Base-by-base conservation (phyloP, 108 stramenopile species). In the Aurantiochytrium sp. region DNA sequence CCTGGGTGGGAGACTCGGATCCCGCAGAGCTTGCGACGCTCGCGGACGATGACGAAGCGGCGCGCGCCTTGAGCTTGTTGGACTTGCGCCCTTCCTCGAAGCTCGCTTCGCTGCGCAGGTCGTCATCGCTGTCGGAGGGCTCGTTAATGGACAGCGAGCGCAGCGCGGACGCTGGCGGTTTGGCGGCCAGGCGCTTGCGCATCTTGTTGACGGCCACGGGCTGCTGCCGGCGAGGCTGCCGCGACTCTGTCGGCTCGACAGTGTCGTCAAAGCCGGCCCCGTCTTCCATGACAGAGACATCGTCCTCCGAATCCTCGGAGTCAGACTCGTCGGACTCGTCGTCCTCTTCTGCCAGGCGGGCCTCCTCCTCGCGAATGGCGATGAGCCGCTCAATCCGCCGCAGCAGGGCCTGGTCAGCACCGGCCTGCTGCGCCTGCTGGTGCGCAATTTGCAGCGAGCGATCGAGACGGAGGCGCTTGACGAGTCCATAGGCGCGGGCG, bases 361-460 rank as follows among this genome's bases (percentile, higher is more conserved):
- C 42, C 6, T 6, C 42, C 24, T 24, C 21, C 45, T 81, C 73
- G n/a, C 73, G 39, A 48, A 81, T 41, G 1, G 39, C 45, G 24
- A 48, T 41, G 12, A 81, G 39, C 17, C 45, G 39, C 73, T 81
- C 73, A 17, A 81, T 81, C 10, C 45, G 39, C 4, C 32, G 42
- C 15, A 81, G 45, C 39, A 81, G 73, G 12, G 1, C 32, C 0
- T 12, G 27, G 45, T 81, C 73, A n/a, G 73, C 73, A 24, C 45
- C 45, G 6, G 73, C 73, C 45, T 48, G 73, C 73, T 81, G 73
- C 12, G 73, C 73, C 24, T 81, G 73, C 45, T 48, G 39, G 73
- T 48, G 42, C n/a, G 73, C 73, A 81, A 81, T 81, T 2, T 81
- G 73, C 6, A 81, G 42, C n/a, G 73, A 81, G n/a, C 45, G 39